Percentiles rank a stretch among this genome's conserved stretches.
Evolutionary conservation across 2,329 filamentous ascomycete species (phyloP).

Genomic region (Gyromitra esculenta): DNA sequence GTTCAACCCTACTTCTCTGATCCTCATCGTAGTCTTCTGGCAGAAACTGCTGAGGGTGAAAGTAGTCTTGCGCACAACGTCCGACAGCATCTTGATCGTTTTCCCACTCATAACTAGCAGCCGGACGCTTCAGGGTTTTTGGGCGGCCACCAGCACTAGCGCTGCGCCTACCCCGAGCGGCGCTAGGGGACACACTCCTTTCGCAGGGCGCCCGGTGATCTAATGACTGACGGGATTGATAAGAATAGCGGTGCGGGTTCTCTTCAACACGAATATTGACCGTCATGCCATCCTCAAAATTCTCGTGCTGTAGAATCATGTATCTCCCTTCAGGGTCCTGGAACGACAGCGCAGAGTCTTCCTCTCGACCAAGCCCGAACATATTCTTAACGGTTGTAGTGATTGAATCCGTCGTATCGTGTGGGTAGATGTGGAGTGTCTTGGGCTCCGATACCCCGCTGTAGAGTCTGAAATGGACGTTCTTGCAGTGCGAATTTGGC

Average conservation of each 20-base stretch:
- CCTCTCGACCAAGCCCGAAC: slow-evolving; percentile 74
- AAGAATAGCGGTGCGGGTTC: slow-evolving; percentile 48
- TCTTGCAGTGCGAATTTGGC: slow-evolving; percentile 55
- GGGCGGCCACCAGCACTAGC: slow-evolving; percentile 68
- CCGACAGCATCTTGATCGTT: slow-evolving; percentile 39
- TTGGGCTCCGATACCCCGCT: slow-evolving; percentile 54
- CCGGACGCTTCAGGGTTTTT: slow-evolving; percentile 67
- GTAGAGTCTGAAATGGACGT: slow-evolving; percentile 56
- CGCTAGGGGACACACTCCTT: slow-evolving; percentile 80
- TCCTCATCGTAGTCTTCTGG: slow-evolving; percentile 51
- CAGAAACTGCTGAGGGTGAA: slow-evolving; percentile 44
- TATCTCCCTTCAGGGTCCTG: slow-evolving; percentile 89
- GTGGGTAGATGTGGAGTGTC: slow-evolving; percentile 81
- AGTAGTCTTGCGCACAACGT: slow-evolving; percentile 36
- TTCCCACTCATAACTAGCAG: slow-evolving; percentile 46
- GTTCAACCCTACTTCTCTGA: slow-evolving; percentile 66
- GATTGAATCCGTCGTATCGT: slow-evolving; percentile 97
- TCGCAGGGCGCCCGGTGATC: slow-evolving; percentile 33
- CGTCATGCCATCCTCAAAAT: slow-evolving; percentile 89
- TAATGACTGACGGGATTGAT: slow-evolving; percentile 42
- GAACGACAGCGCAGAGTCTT: slow-evolving; percentile 82
- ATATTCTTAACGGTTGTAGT: slow-evolving; percentile 99
- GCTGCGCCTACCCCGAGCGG: slow-evolving; percentile 77
- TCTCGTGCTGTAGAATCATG: slow-evolving; percentile 94
- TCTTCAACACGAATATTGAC: slow-evolving; percentile 78